phyloP scores from a whole-genome alignment of 148 eudicot species.

The Dianthus caryophyllus region DNA sequence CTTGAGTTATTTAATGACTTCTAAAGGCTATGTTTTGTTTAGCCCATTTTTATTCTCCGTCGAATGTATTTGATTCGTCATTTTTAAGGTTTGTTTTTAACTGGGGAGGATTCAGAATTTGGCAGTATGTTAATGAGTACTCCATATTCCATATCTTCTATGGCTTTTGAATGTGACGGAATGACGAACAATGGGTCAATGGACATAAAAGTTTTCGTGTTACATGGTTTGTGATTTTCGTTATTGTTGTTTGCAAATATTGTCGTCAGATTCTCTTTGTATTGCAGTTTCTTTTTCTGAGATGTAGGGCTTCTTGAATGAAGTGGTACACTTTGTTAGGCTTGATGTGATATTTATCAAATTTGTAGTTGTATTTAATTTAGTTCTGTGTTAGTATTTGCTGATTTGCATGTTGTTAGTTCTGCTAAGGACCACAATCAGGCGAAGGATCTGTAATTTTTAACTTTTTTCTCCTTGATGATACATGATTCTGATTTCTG shows the following conservation, averaged over 20 bases:
- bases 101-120: neutral
- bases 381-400: no score
- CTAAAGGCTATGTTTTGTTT: constrained; percentile 1
- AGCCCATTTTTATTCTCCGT: neutral
- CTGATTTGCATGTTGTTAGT: neutral
- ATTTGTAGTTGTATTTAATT: neutral
- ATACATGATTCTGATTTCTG: constrained; percentile 8
- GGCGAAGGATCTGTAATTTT: neutral
- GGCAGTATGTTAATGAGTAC: neutral
- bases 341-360: neutral
- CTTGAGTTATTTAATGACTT: neutral
- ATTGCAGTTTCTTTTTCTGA: no score
- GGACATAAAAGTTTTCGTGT: no score
- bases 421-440: neutral
- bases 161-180: no score
- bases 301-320: no score
- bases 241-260: no score
- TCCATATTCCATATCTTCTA: neutral
- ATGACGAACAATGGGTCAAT: no score
- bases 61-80: neutral
- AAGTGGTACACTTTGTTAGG: neutral
- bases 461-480: neutral
- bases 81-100: neutral
- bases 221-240: no score
- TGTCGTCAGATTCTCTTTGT: no score